These are phyloP conservation scores for Acer yangbiense DNA, from an alignment of 345 rosid species.

Conservation along the genomic window DNA sequence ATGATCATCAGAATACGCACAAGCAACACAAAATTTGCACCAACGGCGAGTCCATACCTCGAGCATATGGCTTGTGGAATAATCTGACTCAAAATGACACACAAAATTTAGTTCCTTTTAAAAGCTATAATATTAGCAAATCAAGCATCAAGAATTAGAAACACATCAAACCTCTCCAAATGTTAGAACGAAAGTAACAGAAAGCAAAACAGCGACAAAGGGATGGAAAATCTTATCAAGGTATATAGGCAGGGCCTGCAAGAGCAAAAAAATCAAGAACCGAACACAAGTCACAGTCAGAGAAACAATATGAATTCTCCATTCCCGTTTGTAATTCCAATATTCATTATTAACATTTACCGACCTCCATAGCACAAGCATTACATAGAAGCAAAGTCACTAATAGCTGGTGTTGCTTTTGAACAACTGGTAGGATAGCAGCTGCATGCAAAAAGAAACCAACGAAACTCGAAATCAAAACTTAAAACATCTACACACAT, in stretches of 20 bases:
- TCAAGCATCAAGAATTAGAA: slow-evolving; percentile 10
- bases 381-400: slow-evolving; percentile 80
- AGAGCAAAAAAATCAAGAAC: slow-evolving; percentile 11
- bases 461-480: neutral
- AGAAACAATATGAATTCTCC: neutral
- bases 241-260: slow-evolving; percentile 81
- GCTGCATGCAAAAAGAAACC: slow-evolving; percentile 38
- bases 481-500: neutral
- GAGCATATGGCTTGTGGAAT: slow-evolving; percentile 88
- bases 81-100: slow-evolving; percentile 35
- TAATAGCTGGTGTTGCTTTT: slow-evolving; percentile 81
- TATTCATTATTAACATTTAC: neutral
- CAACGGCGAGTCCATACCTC: slow-evolving; percentile 77
- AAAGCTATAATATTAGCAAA: slow-evolving; percentile 3
- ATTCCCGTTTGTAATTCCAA: neutral
- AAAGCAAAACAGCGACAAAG: slow-evolving; percentile 76
- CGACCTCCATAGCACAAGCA: slow-evolving; percentile 88
- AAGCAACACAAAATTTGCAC: slow-evolving; percentile 74
- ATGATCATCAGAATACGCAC: slow-evolving; percentile 70
- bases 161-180: slow-evolving; percentile 67
- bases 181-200: slow-evolving; percentile 79
- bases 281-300: slow-evolving; percentile 6
- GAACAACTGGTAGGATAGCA: slow-evolving; percentile 73
- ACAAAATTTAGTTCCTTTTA: neutral
- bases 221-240: slow-evolving; percentile 81